phyloP scores from a whole-genome alignment of 2,329 filamentous ascomycete genomes.

The Pseudogymnoascus sp. region DNA sequence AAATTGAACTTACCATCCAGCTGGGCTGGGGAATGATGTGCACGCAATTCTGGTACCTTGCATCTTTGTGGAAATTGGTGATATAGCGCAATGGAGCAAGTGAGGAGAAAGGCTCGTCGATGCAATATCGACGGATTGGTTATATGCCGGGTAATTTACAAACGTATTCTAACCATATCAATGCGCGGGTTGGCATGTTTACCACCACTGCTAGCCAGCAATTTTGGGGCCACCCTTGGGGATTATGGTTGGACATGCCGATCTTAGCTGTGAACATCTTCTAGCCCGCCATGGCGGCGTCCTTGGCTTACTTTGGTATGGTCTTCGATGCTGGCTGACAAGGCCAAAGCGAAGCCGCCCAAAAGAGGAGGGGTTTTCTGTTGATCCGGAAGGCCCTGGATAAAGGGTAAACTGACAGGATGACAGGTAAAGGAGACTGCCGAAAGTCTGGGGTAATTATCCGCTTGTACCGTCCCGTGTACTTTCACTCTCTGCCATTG shows the following conservation, averaged over 20 bases:
- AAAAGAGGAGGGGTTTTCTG: constrained; percentile 4
- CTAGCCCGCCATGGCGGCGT: not conserved
- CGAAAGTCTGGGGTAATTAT: constrained; percentile 3
- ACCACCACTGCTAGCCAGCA: not conserved
- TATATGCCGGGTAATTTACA: constrained; percentile 8
- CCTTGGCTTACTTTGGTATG: not conserved
- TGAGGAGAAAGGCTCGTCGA: not conserved
- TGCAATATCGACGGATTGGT: constrained; percentile 1
- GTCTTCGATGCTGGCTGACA: not conserved
- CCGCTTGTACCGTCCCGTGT: not conserved
- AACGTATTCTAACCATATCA: not conserved
- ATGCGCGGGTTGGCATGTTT: not conserved
- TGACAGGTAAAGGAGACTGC: not conserved
- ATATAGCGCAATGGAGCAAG: constrained; percentile 3
- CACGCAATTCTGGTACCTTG: not conserved
- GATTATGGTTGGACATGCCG: not conserved
- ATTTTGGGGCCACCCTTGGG: not conserved
- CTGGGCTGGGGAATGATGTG: not conserved
- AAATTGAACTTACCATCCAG: not conserved
- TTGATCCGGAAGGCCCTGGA: not conserved
- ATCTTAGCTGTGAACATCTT: constrained; percentile 1
- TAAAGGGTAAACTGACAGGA: not conserved
- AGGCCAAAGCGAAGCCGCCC: not conserved
- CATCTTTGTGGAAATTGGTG: constrained; percentile 4
- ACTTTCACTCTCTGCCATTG: not conserved